A percentile compares a stretch with the other conserved stretches of the same genome.
phyloP scores from a whole-genome alignment of 345 rosid genomes.

The Toxicodendron radicans region DNA sequence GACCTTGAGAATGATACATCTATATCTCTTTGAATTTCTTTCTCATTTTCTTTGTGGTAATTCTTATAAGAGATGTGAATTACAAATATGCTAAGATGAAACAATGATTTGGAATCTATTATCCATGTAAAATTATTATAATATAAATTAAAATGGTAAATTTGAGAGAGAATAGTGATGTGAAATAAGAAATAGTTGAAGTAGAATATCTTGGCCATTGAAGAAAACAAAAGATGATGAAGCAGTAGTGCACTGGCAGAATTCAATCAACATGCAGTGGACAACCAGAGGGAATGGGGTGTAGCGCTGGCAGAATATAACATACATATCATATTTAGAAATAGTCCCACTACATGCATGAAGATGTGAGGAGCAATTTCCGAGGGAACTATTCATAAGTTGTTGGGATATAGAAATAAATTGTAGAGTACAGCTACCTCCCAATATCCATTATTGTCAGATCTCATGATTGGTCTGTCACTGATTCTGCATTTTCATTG shows the following conservation, averaged over 20 bases:
- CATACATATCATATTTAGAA: no score
- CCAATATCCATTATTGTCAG: slow-evolving; percentile 28
- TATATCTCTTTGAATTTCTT: neutral
- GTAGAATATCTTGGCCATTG: neutral
- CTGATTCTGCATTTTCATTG: neutral
- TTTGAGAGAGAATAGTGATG: no score
- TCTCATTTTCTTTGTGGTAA: no score
- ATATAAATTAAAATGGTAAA: no score
- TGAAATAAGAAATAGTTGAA: no score
- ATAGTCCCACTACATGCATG: neutral
- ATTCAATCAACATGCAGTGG: slow-evolving; percentile 6
- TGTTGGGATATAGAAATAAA: neutral
- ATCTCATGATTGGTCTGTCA: slow-evolving; percentile 28
- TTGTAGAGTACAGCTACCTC: slow-evolving; percentile 30
- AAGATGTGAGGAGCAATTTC: slow-evolving; percentile 1
- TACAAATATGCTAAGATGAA: no score
- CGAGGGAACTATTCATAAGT: slow-evolving; percentile 7
- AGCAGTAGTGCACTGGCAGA: neutral
- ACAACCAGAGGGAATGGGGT: neutral
- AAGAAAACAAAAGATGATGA: neutral
- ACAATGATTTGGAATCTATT: no score
- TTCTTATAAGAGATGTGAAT: no score
- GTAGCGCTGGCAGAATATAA: neutral
- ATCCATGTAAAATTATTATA: no score
- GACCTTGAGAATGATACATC: no score